Percentiles rank a stretch among this genome's conserved stretches.
Evolutionary conservation across 345 rosid genomes (phyloP).

Genomic region (Salix dunnii): DNA sequence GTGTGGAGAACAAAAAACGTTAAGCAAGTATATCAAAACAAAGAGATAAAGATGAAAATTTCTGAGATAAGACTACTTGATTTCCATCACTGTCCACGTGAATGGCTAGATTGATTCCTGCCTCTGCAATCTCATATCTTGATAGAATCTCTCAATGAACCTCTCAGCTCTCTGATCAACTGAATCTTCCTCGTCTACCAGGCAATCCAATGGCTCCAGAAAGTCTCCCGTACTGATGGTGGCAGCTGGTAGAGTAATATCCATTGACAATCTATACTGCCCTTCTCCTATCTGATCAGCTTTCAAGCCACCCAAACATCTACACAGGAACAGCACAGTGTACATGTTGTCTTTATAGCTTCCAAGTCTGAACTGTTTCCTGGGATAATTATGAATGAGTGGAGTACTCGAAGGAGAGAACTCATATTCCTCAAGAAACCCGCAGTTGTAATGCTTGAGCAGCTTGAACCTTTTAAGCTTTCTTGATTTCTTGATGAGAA

Average conservation of each 20-base stretch:
- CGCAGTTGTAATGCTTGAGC: constrained; percentile 27
- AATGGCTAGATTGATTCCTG: constrained; percentile 27
- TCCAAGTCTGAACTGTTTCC: neutral
- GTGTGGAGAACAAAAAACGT: neutral
- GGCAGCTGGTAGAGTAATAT: constrained; percentile 19
- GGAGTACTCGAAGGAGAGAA: constrained; percentile 47
- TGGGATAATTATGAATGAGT: neutral
- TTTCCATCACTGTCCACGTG: neutral
- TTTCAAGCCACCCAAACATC: constrained; percentile 38
- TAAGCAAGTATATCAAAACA: too few species aligned
- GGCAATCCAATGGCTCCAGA: constrained; percentile 8
- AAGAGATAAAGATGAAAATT: neutral
- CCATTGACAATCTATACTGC: constrained; percentile 18
- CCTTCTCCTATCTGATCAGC: constrained; percentile 14
- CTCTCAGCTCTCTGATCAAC: constrained; percentile 72
- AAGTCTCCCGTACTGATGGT: constrained; percentile 1
- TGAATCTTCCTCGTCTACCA: constrained; percentile 31
- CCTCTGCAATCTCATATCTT: constrained; percentile 64
- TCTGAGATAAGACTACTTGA: neutral
- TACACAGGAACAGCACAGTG: constrained; percentile 31
- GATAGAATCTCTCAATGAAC: constrained; percentile 61
- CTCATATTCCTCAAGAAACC: constrained; percentile 44
- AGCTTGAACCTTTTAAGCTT: constrained; percentile 30
- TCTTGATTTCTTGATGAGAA: constrained; percentile 30
- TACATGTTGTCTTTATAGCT: constrained; percentile 1